A percentile compares a stretch with the other conserved stretches of the same genome.
Evolutionary conservation across 2,329 filamentous ascomycete species (phyloP).

Genomic region (Neospermospora avenae): DNA sequence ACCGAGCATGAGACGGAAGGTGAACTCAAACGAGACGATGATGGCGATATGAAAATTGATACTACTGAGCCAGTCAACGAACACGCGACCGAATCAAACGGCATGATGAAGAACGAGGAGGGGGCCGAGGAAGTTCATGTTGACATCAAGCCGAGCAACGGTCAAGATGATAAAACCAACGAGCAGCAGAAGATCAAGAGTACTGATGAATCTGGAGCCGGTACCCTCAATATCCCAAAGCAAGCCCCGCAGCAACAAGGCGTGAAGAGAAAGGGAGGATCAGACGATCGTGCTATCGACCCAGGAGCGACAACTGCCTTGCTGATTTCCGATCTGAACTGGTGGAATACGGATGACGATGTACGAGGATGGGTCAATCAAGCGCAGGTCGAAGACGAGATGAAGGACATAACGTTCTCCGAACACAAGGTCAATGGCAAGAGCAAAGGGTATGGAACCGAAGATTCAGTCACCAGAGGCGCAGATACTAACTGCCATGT

Average conservation of each 20-base stretch:
- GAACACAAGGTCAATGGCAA: conserved; percentile 99
- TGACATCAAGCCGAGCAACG: conserved; percentile 41
- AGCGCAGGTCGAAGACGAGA: conserved; percentile 76
- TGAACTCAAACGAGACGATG: conserved; percentile 38
- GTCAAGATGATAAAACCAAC: conserved; percentile 33
- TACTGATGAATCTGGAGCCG: conserved; percentile 38
- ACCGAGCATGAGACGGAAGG: conserved; percentile 42
- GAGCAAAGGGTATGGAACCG: conserved; percentile 77
- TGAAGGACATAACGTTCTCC: conserved; percentile 93
- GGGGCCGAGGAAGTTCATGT: conserved; percentile 40
- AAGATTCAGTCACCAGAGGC: background rate
- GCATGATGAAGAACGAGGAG: conserved; percentile 34
- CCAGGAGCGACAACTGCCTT: conserved; percentile 65
- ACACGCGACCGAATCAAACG: conserved; percentile 25
- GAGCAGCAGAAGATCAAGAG: conserved; percentile 42
- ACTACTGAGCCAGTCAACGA: conserved; percentile 29
- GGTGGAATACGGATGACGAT: conserved; percentile 97
- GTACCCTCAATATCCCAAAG: conserved; percentile 36
- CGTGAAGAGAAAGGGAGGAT: conserved; percentile 58
- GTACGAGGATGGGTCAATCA: conserved; percentile 81
- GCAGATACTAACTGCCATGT: conserved; percentile 11
- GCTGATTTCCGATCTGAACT: conserved; percentile 85
- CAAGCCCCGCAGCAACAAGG: conserved; percentile 48
- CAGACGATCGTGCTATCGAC: conserved; percentile 57
- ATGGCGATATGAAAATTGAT: conserved; percentile 39